Base-by-base conservation (phyloP, 1,139 yeast genomes). In the Komagataea norvegica region DNA sequence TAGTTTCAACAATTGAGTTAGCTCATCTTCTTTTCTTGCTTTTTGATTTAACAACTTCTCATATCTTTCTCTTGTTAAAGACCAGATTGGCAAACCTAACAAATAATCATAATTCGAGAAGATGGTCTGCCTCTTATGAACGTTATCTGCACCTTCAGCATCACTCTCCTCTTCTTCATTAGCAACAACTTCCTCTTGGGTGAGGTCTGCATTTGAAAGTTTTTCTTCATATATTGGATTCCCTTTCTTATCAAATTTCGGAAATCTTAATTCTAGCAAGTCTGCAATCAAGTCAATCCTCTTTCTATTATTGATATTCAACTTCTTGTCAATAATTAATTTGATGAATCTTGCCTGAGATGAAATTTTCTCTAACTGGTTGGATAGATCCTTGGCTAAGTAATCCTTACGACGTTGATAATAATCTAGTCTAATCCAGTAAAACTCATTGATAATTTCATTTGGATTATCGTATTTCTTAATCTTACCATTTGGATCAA, bases 261-360 rank as follows among this genome's bases (percentile, higher is more conserved):
- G 88, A 60, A 93, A 91, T 23, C 80, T 76, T 41, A 75, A 65
- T 3, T 64, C 61, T 51, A 73, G 72, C 47, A 91, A 70, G 35
- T 81, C 80, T 31, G 70, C 70, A 41, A 87, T 75, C 51, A 91
- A 69, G 5, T 66, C 74, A 15, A 67, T 67, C 46, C 88, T 73
- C 55, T 84, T 80, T 55, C 81, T 81, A 60, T 91, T 91, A 26
- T 85, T 77, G 28, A 93, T 80, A 10, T 67, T 59, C 40, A 91
- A 67, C 51, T 77, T 67, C 48, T 74, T 74, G 19, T 86, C 95
- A 52, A 91, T 87, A 34, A 93, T 89, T 73, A 88, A 64, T 60
- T 88, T 88, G 47, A 93, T 82, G 60, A 93, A 93, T 42, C 95
- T 72, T 0, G 96, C 97, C 57, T 91, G 97, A 46, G 82, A 81